Evolutionary conservation across 306 rosid genomes (phyloP).

Genomic region (Sicyos baderoa): DNA sequence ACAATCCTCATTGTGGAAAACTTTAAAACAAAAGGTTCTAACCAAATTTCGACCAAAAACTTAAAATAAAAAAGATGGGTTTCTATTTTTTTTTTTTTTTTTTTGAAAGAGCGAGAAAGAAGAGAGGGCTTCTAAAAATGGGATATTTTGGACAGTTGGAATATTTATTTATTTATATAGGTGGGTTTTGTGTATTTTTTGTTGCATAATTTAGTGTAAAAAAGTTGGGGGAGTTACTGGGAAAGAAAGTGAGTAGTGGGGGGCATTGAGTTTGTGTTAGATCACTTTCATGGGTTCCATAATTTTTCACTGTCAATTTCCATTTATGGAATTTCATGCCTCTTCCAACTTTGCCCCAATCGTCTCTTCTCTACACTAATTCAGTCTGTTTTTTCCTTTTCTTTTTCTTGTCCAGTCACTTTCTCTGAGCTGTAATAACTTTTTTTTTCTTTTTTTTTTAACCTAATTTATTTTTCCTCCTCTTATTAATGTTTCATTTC

Average conservation of each 20-base stretch:
- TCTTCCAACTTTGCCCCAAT: background rate
- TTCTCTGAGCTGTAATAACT: background rate
- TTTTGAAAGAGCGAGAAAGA: background rate
- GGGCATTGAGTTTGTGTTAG: background rate
- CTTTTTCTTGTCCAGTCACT: background rate
- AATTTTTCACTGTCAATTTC: background rate
- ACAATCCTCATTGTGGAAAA: conserved; percentile 9
- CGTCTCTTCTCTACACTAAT: background rate
- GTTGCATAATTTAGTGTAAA: background rate
- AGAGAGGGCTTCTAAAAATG: conserved; percentile 28
- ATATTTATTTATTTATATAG: conserved; percentile 13
- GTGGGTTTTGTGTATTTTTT: too few relatives aligned
- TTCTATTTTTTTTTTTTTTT: background rate
- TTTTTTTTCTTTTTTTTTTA: background rate
- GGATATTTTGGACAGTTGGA: conserved; percentile 35
- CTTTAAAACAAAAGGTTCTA: background rate
- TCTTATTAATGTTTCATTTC: too few relatives aligned
- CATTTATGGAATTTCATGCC: conserved; percentile 9
- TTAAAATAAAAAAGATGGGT: background rate
- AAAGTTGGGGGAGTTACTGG: background rate
- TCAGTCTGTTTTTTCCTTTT: background rate
- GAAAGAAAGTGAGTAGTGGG: background rate
- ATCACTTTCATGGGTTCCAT: conserved; percentile 1
- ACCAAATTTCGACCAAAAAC: background rate
- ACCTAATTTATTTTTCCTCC: background rate